Evolutionary conservation across 352 stramenopile genomes (phyloP), one percentile per base, ranked within the genome.

Genomic region (Blastocystis sp.): DNA sequence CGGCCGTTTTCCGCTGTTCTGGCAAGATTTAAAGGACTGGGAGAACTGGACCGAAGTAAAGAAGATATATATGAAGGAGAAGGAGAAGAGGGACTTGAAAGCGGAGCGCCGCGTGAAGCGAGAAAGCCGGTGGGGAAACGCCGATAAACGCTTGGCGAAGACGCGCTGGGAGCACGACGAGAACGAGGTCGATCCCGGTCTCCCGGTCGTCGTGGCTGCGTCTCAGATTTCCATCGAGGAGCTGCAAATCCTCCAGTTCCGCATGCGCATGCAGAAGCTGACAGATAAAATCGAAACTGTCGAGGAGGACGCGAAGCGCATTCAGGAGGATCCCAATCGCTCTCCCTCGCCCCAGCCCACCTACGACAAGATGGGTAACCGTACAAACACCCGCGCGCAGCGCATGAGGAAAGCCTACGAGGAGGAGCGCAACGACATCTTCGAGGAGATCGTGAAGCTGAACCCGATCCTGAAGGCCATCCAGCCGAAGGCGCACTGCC

Each of bases 311-410:
- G 88, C 87, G 17, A 43, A 84, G 53, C 65, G 60, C 41, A 82
- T 86, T n/a, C 70, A 60, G 21, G 77, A 90, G 28, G 86, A 97
- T 86, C 94, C 94, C 5, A 94, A 93, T 59, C 91, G 94, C 59
- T 96, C 94, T 41, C 95, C 94, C 34, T 97, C 94, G 2, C 95
- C 95, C 19, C 93, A 93, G 14, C 95, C 95, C 28, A 92, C 97
- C 23, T 99, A 99, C 91, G 96, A 98, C 71, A 91, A 92, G 17
- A 90, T 90, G 43, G 96, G 96, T 61, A 98, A 97, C 84, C 92
- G 95, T 28, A 97, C 93, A 11, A 99, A 99, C 90, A 98, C 95
- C 19, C 93, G 95, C 52, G 95, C 98, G 89, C 92, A 96, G 52
- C 93, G 96, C 17, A 98, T 98, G 95, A 92, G 93, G 34, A 92